These are phyloP conservation scores for Sechiopsis laciniata DNA, from an alignment of 306 rosid genomes.

Conservation along the genomic window DNA sequence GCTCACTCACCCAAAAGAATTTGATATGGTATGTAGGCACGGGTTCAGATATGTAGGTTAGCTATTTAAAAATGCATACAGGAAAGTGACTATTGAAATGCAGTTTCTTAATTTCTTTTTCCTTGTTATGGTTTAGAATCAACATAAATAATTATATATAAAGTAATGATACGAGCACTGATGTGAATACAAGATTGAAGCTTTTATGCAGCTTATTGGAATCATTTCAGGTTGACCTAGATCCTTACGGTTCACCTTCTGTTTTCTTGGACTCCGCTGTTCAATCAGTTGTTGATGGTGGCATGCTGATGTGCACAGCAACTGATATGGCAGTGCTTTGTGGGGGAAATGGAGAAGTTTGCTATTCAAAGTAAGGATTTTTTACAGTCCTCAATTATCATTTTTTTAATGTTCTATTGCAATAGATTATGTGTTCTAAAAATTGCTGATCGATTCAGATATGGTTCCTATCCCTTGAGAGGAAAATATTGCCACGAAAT, in stretches of 20 bases:
- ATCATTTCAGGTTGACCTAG: conserved; percentile 86
- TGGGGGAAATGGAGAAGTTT: conserved; percentile 97
- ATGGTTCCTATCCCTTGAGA: conserved; percentile 88
- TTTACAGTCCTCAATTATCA: conserved; percentile 17
- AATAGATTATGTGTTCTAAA: neutral
- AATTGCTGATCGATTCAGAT: conserved; percentile 45
- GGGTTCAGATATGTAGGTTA: conserved; percentile 17
- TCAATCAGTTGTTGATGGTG: conserved; percentile 95
- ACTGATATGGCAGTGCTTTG: conserved; percentile 98
- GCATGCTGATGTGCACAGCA: conserved; percentile 95
- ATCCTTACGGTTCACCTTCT: conserved; percentile 97
- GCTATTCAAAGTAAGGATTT: conserved; percentile 86
- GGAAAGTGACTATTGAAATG: neutral
- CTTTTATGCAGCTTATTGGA: neutral
- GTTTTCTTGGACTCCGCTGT: conserved; percentile 93
- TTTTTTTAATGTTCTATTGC: conserved; percentile 19
- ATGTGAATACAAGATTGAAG: neutral
- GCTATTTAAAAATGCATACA: neutral
- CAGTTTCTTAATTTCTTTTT: neutral
- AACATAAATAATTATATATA: neutral
- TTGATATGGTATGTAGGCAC: conserved; percentile 62
- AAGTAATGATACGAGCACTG: neutral
- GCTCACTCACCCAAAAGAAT: conserved; percentile 89
- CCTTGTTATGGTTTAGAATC: conserved; percentile 7
- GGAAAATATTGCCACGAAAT: conserved; percentile 97